These are phyloP conservation scores for Colletotrichum shisoi DNA, from an alignment of 2,329 filamentous ascomycete species.

Conservation along the genomic window DNA sequence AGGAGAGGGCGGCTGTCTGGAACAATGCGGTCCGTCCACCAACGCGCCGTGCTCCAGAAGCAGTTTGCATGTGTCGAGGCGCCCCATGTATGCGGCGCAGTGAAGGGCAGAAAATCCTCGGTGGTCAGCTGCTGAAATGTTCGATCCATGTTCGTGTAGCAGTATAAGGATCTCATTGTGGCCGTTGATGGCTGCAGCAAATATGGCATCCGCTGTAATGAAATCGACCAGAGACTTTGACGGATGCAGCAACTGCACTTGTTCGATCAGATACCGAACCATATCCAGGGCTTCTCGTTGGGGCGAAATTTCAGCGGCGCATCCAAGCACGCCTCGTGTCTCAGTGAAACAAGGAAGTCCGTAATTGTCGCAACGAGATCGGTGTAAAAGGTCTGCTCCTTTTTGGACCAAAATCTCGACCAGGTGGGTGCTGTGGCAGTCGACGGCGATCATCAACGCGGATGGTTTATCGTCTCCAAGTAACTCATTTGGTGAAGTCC, in stretches of 20 bases:
- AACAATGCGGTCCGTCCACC: neutral
- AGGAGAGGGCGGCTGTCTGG: neutral
- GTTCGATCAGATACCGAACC: neutral
- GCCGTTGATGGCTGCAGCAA: neutral
- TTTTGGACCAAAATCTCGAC: neutral
- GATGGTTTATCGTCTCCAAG: neutral
- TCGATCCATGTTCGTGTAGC: neutral
- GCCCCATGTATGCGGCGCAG: neutral
- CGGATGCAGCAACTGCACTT: neutral
- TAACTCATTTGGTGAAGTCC: neutral
- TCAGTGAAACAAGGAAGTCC: neutral
- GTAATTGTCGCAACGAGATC: neutral
- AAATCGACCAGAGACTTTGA: neutral
- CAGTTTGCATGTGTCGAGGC: neutral
- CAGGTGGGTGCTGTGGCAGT: neutral
- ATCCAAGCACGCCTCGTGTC: neutral
- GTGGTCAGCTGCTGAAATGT: neutral
- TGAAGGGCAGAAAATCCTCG: conserved; percentile 6
- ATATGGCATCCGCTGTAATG: neutral
- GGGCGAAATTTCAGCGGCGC: neutral
- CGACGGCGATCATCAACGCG: neutral
- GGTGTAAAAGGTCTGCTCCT: neutral
- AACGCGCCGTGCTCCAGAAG: neutral
- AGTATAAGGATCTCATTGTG: neutral
- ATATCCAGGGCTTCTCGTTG: neutral